Evolutionary conservation across 2,329 filamentous ascomycete genomes (phyloP).

Genomic region (Fusarium subtropicale): DNA sequence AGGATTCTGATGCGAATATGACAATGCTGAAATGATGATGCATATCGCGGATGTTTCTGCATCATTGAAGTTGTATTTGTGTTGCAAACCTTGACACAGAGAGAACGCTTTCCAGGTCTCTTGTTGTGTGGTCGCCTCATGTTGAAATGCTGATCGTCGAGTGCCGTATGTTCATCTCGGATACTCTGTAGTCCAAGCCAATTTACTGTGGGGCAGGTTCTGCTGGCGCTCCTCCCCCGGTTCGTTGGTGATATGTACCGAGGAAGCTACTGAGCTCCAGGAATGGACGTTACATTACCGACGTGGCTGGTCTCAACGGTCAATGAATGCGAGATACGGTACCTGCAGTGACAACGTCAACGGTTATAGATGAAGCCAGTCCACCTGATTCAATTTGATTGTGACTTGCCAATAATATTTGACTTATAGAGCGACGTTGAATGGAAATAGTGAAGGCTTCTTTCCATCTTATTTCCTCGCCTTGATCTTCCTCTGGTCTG

Average conservation of each 20-base stretch:
- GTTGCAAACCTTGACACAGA: neutral
- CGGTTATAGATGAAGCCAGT: neutral
- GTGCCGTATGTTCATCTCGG: conserved; percentile 28
- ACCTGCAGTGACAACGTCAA: neutral
- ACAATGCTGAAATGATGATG: neutral
- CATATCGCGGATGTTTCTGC: neutral
- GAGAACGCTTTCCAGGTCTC: neutral
- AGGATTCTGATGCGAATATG: neutral
- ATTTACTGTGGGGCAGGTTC: conserved; percentile 25
- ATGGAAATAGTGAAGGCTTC: neutral
- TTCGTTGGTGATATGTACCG: conserved; percentile 26
- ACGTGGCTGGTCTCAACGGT: conserved; percentile 39
- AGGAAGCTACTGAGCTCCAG: neutral
- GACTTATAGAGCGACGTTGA: neutral
- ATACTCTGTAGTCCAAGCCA: conserved; percentile 28
- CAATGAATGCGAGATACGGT: neutral
- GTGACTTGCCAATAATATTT: neutral
- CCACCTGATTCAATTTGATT: neutral
- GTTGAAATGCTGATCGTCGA: conserved; percentile 32
- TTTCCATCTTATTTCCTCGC: conserved; percentile 17
- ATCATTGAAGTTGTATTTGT: neutral
- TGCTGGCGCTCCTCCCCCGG: conserved; percentile 16
- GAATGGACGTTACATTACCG: neutral
- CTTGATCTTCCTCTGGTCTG: conserved; percentile 8
- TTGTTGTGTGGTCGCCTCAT: conserved; percentile 5